Evolutionary conservation across 371 early-diverging fungal genomes (phyloP), one percentile per base, ranked within the genome.

Genomic region (Parasitella parasitica): DNA sequence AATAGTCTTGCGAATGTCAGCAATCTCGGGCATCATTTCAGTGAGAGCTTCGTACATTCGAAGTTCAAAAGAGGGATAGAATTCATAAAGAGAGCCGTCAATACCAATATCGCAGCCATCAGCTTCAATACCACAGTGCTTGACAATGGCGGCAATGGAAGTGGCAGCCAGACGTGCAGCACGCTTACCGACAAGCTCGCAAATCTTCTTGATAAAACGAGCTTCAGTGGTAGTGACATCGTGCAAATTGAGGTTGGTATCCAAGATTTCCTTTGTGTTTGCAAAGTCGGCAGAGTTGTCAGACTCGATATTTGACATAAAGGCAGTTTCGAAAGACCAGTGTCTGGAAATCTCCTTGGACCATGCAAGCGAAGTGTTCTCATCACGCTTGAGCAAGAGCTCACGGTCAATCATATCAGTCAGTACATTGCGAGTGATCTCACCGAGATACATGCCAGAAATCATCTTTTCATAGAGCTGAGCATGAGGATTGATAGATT

Each of bases 51-150:
- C 82, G 37, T 91, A 81, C 75, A 97, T 88, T 62, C 92, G 82
- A 35, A 81, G 75, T 59, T 90, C 89, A 70, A 94, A 97, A 69
- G 87, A 87, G 6, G 97, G 97, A 69, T 97, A 97, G 56, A 91
- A 90, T 79, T 94, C 92, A 68, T 91, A 98, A 60, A 98, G 80
- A 30, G 90, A 89, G 6, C 99, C 99, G 64, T 98, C 97, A 57
- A 97, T 91, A 50, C 95, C 97, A 50, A 97, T 88, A 15, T 92
- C 90, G 49, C 85, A 82, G 24, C 85, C 88, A 46, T 77, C 71
- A 3, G 67, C 58, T 11, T 78, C 72, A 16, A 79, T 38, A n/a
- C 82, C 74, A 16, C 85, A 76, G 67, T 87, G 90, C 27, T 82
- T 79, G 36, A 95, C 86, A 55, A 97, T 85, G 24, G 89, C 95